These are phyloP conservation scores for Pythium angustatum DNA, from an alignment of 352 stramenopile genomes.

Conservation along the genomic window DNA sequence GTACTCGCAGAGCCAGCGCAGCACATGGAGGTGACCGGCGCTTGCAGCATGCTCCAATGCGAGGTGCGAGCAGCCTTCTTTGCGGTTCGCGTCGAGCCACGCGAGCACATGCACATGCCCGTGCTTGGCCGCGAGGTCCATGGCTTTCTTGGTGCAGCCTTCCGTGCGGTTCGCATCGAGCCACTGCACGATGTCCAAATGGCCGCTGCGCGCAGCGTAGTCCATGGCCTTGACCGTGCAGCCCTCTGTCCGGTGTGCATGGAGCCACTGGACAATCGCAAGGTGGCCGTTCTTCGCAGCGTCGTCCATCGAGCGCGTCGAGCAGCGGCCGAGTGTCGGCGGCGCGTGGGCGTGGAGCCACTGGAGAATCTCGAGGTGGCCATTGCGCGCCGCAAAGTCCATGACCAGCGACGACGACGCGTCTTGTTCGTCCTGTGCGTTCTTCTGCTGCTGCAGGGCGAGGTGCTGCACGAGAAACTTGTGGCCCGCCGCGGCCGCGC, in stretches of 20 bases:
- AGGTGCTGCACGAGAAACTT: constrained; percentile 75
- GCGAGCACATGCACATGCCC: constrained; percentile 58
- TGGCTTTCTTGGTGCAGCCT: constrained; percentile 50
- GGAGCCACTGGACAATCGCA: constrained; percentile 67
- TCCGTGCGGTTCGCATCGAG: constrained; percentile 50
- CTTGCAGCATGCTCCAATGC: constrained; percentile 32
- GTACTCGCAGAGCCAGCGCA: constrained; percentile 37
- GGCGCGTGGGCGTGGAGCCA: constrained; percentile 51
- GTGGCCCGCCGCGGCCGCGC: constrained; percentile 52
- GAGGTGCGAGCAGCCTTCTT: constrained; percentile 34
- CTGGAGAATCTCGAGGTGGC: constrained; percentile 73
- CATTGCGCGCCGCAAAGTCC: constrained; percentile 70
- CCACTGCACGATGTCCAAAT: constrained; percentile 62
- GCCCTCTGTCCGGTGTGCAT: constrained; percentile 61
- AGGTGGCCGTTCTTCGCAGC: constrained; percentile 62
- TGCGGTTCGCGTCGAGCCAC: constrained; percentile 32
- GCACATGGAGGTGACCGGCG: constrained; percentile 28
- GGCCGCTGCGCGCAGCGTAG: constrained; percentile 52
- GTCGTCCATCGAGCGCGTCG: constrained; percentile 63
- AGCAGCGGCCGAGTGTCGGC: constrained; percentile 43
- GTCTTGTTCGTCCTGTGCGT: constrained; percentile 28
- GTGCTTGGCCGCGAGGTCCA: constrained; percentile 59
- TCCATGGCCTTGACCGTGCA: constrained; percentile 70
- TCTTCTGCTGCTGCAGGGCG: constrained; percentile 35
- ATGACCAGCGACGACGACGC: constrained; percentile 53